phyloP scores from a whole-genome alignment of 2,329 filamentous ascomycete genomes.

The Alternaria rosae region DNA sequence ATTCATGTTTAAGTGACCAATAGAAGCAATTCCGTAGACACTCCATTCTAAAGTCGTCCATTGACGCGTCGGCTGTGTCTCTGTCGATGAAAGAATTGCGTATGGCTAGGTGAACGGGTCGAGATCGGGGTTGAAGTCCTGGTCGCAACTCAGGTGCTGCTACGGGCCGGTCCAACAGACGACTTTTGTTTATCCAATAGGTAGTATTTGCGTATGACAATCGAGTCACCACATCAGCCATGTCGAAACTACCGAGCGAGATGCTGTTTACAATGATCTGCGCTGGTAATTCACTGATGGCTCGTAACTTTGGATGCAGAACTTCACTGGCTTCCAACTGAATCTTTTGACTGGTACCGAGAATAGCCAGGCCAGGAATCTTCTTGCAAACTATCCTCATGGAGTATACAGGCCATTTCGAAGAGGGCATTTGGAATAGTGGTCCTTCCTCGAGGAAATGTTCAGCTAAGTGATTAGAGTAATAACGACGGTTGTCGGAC shows the following conservation, averaged over 20 bases:
- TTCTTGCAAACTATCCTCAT: not conserved
- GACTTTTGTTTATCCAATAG: not conserved
- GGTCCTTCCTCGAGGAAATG: not conserved
- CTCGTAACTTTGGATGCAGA: not conserved
- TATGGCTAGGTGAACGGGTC: not conserved
- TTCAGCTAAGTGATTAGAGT: not conserved
- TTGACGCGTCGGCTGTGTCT: not conserved
- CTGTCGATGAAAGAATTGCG: not conserved
- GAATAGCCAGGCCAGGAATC: not conserved
- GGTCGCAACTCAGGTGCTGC: not conserved
- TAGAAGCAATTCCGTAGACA: not conserved
- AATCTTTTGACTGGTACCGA: not conserved
- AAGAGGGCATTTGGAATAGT: not conserved
- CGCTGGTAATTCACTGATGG: not conserved
- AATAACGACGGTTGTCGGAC: not conserved
- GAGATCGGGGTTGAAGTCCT: not conserved
- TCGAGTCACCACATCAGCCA: not conserved
- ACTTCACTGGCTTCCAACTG: not conserved
- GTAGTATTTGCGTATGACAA: not conserved
- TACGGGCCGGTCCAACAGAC: not conserved
- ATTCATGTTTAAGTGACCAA: not conserved
- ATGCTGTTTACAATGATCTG: not conserved
- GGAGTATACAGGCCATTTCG: not conserved
- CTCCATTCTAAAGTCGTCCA: not conserved
- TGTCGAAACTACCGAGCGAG: not conserved